Conservation (phyloP, 352 stramenopile species). For the Globisporangium heterothallicum region DNA sequence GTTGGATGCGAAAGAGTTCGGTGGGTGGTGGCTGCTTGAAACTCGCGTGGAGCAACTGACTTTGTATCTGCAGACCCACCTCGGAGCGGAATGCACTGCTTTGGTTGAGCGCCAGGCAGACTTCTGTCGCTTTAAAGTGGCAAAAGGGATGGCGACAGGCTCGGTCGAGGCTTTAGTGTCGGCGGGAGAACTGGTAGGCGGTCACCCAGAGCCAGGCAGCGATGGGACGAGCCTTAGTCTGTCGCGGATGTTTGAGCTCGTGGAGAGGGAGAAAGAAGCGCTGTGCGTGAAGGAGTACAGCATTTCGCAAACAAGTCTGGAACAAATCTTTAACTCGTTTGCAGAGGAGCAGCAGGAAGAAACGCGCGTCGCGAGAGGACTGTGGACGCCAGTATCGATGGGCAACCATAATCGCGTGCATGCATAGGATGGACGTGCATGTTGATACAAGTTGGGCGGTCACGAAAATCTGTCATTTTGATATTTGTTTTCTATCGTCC, state of each 20-base stretch:
- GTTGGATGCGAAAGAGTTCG: conserved; percentile 32
- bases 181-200: not conserved
- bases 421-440: too few relatives aligned
- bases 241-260: conserved; percentile 10
- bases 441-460: too few relatives aligned
- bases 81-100: conserved; percentile 20
- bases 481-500: not conserved
- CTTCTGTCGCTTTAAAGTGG: conserved; percentile 59
- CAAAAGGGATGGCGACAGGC: not conserved
- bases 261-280: conserved; percentile 2
- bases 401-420: not conserved
- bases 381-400: not conserved
- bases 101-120: conserved; percentile 59
- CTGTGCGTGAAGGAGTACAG: conserved; percentile 70
- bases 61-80: conserved; percentile 29
- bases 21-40: conserved; percentile 63
- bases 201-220: not conserved
- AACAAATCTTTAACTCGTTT: conserved; percentile 88
- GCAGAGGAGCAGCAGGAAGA: conserved; percentile 36
- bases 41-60: conserved; percentile 34
- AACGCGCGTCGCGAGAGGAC: not conserved
- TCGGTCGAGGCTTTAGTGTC: not conserved
- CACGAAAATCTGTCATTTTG: not conserved
- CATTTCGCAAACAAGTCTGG: conserved; percentile 76
- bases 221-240: not conserved